Evolutionary conservation across 192 early-diverging fungal species (phyloP).

Genomic region (Coemansia sp.): DNA sequence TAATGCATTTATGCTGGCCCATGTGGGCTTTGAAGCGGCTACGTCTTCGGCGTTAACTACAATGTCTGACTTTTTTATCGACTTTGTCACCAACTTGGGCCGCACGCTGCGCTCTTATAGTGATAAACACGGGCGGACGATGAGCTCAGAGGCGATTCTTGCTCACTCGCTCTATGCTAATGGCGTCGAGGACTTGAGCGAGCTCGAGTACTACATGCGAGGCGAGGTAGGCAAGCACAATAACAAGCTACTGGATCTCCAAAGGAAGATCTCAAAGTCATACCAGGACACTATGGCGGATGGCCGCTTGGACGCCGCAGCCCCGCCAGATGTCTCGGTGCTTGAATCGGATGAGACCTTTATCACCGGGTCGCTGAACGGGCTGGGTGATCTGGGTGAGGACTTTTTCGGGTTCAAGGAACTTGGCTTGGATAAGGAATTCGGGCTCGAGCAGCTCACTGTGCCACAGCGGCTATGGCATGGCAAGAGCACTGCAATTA

Average conservation of each 20-base stretch:
- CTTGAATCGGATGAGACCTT: slow-evolving; percentile 50
- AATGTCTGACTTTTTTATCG: slow-evolving; percentile 73
- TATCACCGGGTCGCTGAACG: slow-evolving; percentile 57
- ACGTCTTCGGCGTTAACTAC: slow-evolving; percentile 63
- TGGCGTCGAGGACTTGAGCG: slow-evolving; percentile 64
- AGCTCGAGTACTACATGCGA: slow-evolving; percentile 76
- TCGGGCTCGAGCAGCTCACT: slow-evolving; percentile 54
- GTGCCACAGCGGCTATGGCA: slow-evolving; percentile 54
- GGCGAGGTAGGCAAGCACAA: slow-evolving; percentile 77
- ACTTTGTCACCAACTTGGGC: slow-evolving; percentile 83
- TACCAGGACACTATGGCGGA: slow-evolving; percentile 54
- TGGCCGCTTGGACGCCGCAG: slow-evolving; percentile 23
- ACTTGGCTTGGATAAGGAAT: slow-evolving; percentile 76
- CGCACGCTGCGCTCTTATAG: slow-evolving; percentile 73
- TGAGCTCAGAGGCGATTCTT: slow-evolving; percentile 83
- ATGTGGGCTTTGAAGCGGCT: slow-evolving; percentile 88
- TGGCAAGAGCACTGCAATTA: slow-evolving; percentile 1
- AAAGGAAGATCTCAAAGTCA: slow-evolving; percentile 68
- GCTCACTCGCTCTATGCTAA: slow-evolving; percentile 78
- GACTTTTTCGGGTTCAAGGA: slow-evolving; percentile 94
- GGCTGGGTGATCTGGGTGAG: slow-evolving; percentile 63
- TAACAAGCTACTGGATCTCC: slow-evolving; percentile 68
- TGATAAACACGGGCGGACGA: slow-evolving; percentile 69
- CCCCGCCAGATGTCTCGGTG: slow-evolving; percentile 48
- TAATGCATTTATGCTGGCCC: slow-evolving; percentile 68